phyloP scores from a whole-genome alignment of 2,329 filamentous ascomycete species.

The Xylaria sp. region DNA sequence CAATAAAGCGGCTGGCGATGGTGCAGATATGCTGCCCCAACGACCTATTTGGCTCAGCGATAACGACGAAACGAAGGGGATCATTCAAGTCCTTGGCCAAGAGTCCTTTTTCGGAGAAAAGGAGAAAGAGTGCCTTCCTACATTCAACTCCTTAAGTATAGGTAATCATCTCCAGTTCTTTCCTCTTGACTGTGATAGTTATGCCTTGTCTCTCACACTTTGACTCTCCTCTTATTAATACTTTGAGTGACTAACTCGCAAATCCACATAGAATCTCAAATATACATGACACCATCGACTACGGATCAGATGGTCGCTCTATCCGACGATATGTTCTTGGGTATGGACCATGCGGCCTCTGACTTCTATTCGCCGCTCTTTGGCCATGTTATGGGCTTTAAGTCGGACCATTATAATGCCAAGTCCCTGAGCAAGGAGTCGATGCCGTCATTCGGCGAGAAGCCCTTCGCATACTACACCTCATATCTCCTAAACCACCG shows the following conservation, averaged over 20 bases:
- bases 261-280: constrained; percentile 56
- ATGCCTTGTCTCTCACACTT: neutral
- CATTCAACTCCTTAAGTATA: constrained; percentile 53
- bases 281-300: constrained; percentile 56
- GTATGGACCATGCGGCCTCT: constrained; percentile 55
- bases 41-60: constrained; percentile 41
- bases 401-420: constrained; percentile 55
- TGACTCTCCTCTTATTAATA: neutral
- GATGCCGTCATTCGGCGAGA: constrained; percentile 56
- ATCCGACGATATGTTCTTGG: constrained; percentile 58
- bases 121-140: constrained; percentile 54
- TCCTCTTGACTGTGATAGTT: neutral
- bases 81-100: constrained; percentile 54
- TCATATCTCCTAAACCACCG: constrained; percentile 58
- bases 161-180: constrained; percentile 1
- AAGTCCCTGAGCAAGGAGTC: constrained; percentile 46
- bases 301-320: constrained; percentile 56
- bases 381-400: constrained; percentile 56
- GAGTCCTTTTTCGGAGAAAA: constrained; percentile 56
- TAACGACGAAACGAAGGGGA: constrained; percentile 11
- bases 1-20: constrained; percentile 41
- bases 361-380: constrained; percentile 58
- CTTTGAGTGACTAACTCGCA: neutral
- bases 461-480: constrained; percentile 58
- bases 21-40: constrained; percentile 48